These are phyloP conservation scores for Trichothecium sympodiale DNA, from an alignment of 2,329 filamentous ascomycete species.

Conservation along the genomic window DNA sequence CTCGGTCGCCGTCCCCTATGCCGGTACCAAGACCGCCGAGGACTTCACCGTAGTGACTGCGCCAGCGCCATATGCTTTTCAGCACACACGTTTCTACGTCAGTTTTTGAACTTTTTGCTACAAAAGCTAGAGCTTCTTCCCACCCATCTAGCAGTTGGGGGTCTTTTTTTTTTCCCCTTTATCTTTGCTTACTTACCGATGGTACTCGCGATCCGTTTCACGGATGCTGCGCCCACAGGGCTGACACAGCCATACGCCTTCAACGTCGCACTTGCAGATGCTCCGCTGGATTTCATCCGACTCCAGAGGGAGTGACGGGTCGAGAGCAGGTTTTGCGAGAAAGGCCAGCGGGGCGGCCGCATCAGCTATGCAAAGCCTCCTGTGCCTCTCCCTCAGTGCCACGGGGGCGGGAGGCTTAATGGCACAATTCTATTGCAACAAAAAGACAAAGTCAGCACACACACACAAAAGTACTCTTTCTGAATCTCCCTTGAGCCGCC, in stretches of 20 bases:
- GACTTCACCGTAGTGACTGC: conserved; percentile 71
- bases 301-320: conserved; percentile 35
- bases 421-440: conserved; percentile 84
- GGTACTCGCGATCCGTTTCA: conserved; percentile 46
- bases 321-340: conserved; percentile 34
- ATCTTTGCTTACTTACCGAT: conserved; percentile 29
- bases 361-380: conserved; percentile 70
- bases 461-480: no score
- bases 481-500: no score
- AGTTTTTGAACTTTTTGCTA: neutral
- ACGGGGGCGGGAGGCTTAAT: conserved; percentile 66
- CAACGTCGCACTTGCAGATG: conserved; percentile 39
- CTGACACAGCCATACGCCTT: conserved; percentile 73
- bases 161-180: neutral
- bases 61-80: conserved; percentile 73
- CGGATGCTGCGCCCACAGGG: conserved; percentile 67
- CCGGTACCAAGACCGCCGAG: conserved; percentile 75
- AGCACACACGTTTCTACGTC: neutral
- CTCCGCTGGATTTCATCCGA: conserved; percentile 42
- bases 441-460: no score
- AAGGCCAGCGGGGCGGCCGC: conserved; percentile 55
- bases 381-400: conserved; percentile 62
- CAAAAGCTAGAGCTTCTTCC: conserved; percentile 1
- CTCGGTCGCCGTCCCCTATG: conserved; percentile 78
- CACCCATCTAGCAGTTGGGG: conserved; percentile 1